Base-by-base conservation (phyloP, 2,329 filamentous ascomycete genomes). In the Arachnomyces sp. region DNA sequence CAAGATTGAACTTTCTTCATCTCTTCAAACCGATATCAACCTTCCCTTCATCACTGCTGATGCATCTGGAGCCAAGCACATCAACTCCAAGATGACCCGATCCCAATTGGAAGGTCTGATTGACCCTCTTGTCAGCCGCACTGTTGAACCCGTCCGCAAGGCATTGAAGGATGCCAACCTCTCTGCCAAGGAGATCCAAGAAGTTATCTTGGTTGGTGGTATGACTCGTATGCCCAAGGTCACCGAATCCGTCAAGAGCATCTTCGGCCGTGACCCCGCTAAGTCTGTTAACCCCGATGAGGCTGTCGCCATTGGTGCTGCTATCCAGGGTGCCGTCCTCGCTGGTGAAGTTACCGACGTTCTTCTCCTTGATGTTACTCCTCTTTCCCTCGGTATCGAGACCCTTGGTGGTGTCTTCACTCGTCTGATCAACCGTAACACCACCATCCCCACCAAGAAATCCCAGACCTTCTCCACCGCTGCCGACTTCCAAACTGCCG, bases 201-300 rank as follows among this genome's bases (percentile, higher is more conserved):
- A 96, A 65, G 86, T 96, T 55, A 95, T 96, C 66, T 83, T 96
- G 32, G 90, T 96, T 41, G 90, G 90, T 81, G 90, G 90, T 72
- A 95, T 95, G 89, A 95, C 90, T 57, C 90, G 90, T 74, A 96
- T 96, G 89, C 90, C 90, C 66, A 95, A 95, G 84, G 90, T 96
- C 53, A 77, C 80, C 49, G 88, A 95, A 74, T 92, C 88, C 33
- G 89, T 95, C 67, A 95, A 95, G 84, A 80, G 74, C 74, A 89
- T 95, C 66, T 96, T 96, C 68, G 89, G 89, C 52, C 89, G 89
- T 63, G 90, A 95, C 42, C 88, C 90, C 50, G 86, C 89, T 69
- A 96, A 95, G 80, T 93, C 90, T 37, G 89, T 96, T 66, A 96
- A 96, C 79, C 90, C 90, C 45, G 90, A 96, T 55, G 90, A 96